Conservation (phyloP, 1,284 basidiomycete genomes). For the Boletus nobilissimus region DNA sequence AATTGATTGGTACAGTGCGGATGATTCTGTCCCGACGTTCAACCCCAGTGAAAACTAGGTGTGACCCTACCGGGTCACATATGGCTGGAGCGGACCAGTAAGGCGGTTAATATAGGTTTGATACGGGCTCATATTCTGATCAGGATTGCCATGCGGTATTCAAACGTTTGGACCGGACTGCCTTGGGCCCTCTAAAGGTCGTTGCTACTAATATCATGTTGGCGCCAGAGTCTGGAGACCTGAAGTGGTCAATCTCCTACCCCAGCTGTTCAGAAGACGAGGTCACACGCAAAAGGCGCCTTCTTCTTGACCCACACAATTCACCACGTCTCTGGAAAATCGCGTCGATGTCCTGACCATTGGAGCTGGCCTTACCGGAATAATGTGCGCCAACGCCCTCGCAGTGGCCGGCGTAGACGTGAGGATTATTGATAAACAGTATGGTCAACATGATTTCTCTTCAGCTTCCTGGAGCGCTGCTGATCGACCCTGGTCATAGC, state of each 20-base stretch:
- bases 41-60: no score
- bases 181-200: no score
- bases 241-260: neutral
- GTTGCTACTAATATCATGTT: no score
- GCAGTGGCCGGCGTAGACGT: neutral
- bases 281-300: neutral
- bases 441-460: neutral
- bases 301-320: neutral
- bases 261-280: neutral
- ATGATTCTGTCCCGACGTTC: no score
- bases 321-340: conserved; percentile 43
- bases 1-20: no score
- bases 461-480: neutral
- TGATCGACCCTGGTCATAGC: neutral
- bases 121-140: no score
- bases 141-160: no score
- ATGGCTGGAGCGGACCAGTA: no score
- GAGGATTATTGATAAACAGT: conserved; percentile 2
- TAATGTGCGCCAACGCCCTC: neutral
- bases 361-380: conserved; percentile 53
- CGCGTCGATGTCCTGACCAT: conserved; percentile 64
- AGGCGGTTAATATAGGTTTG: no score
- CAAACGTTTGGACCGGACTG: no score
- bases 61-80: no score
- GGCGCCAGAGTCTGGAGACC: neutral